Percentiles rank a stretch among this genome's conserved stretches.
phyloP scores from a whole-genome alignment of 2,329 filamentous ascomycete genomes.

The Monilinia fructigena region DNA sequence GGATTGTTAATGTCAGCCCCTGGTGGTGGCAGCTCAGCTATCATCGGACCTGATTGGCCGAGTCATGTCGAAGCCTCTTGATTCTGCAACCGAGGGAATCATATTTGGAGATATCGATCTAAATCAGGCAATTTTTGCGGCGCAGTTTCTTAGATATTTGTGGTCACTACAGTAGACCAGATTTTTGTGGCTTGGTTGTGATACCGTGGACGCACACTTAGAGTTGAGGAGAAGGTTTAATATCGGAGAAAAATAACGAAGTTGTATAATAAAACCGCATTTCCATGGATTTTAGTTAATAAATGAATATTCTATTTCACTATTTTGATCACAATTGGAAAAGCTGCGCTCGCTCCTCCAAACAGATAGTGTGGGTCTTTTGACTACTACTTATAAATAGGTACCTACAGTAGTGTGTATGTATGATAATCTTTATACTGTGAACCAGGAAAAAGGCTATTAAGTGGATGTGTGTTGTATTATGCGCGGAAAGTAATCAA shows the following conservation, averaged over 20 bases:
- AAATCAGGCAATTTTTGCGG: constrained; percentile 15
- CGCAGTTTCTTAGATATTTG: constrained; percentile 16
- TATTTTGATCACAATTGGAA: neutral
- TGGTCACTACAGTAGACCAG: constrained; percentile 11
- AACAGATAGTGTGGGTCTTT: too few relatives aligned
- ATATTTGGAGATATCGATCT: constrained; percentile 15
- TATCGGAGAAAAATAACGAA: neutral
- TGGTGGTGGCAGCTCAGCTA: constrained; percentile 9
- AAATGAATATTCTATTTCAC: too few relatives aligned
- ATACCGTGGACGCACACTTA: constrained; percentile 13
- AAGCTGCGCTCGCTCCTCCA: too few relatives aligned
- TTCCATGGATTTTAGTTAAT: neutral
- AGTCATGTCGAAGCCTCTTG: neutral
- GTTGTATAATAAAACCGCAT: neutral
- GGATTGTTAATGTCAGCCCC: constrained; percentile 6
- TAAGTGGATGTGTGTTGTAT: too few relatives aligned
- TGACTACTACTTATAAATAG: too few relatives aligned
- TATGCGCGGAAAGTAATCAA: too few relatives aligned
- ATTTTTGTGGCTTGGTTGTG: constrained; percentile 17
- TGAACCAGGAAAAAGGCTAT: too few relatives aligned
- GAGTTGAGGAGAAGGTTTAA: neutral
- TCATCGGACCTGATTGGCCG: constrained; percentile 18
- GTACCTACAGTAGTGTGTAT: too few relatives aligned
- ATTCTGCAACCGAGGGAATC: constrained; percentile 8
- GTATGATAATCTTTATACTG: too few relatives aligned